phyloP scores from a whole-genome alignment of 2,329 filamentous ascomycete species.

The Cryphonectria nitschkei region DNA sequence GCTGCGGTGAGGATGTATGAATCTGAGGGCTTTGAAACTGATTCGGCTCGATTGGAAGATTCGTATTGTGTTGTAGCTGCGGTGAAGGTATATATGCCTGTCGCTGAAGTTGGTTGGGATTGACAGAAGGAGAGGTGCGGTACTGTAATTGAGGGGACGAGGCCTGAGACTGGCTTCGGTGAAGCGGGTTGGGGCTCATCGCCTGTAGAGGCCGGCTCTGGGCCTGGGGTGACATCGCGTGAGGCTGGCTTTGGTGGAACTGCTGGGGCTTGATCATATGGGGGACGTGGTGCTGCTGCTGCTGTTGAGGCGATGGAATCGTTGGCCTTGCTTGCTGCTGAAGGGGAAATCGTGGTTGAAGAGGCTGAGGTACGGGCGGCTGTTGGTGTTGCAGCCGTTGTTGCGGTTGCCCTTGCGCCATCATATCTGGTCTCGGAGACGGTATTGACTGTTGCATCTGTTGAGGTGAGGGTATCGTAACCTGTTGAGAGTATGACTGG shows the following conservation, averaged over 20 bases:
- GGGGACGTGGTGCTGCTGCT: not conserved
- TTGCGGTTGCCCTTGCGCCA: constrained; percentile 19
- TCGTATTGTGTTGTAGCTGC: not conserved
- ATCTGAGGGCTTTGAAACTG: no score
- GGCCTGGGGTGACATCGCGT: constrained; percentile 11
- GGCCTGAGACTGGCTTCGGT: constrained; percentile 3
- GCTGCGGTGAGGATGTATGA: not conserved
- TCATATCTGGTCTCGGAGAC: constrained; percentile 27
- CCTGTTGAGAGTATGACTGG: constrained; percentile 10
- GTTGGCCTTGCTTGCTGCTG: constrained; percentile 19
- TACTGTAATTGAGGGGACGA: constrained; percentile 13
- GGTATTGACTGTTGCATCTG: constrained; percentile 33
- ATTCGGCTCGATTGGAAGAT: not conserved
- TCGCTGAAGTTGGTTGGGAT: constrained; percentile 4
- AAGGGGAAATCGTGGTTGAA: constrained; percentile 10
- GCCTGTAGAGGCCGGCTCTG: constrained; percentile 9
- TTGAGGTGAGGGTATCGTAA: not conserved
- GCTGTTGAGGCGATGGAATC: constrained; percentile 3
- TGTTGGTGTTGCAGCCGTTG: constrained; percentile 22
- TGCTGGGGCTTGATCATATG: constrained; percentile 4
- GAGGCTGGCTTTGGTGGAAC: constrained; percentile 10
- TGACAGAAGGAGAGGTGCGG: constrained; percentile 6
- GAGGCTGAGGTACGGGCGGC: constrained; percentile 27
- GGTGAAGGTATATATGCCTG: not conserved
- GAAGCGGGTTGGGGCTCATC: constrained; percentile 3